Evolutionary conservation across 140 eudicot genomes (phyloP).

Genomic region (Cichorium intybus): DNA sequence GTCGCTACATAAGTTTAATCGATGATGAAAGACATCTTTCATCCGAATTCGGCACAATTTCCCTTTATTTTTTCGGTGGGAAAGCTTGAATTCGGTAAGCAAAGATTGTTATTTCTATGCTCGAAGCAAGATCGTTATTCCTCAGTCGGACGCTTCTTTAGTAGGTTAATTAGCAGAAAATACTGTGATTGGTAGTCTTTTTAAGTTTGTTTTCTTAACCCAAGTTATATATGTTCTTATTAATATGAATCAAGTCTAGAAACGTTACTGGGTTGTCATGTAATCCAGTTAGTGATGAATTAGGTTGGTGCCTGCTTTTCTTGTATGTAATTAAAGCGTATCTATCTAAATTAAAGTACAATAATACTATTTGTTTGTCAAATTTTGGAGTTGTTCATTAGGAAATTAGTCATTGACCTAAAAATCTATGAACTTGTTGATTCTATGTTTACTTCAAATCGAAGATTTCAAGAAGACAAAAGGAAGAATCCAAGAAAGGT

Average conservation of each 20-base stretch:
- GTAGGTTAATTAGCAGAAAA: not conserved
- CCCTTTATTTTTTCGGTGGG: slow-evolving; percentile 31
- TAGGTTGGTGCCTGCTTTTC: not conserved
- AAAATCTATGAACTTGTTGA: no score
- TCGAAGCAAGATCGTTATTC: not conserved
- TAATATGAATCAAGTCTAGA: not conserved
- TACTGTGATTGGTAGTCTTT: not conserved
- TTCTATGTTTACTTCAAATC: not conserved
- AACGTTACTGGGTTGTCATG: slow-evolving; percentile 9
- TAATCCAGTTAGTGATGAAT: slow-evolving; percentile 11
- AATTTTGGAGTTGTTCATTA: not conserved
- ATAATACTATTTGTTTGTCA: not conserved
- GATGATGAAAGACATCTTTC: slow-evolving; percentile 6
- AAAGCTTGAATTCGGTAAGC: slow-evolving; percentile 3
- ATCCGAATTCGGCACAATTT: not conserved
- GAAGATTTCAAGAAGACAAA: not conserved
- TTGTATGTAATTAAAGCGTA: slow-evolving; percentile 7
- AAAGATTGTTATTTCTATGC: slow-evolving; percentile 1
- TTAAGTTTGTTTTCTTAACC: not conserved
- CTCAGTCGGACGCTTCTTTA: not conserved
- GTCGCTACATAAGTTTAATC: not conserved
- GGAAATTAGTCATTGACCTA: no score
- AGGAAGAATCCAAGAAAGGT: slow-evolving; percentile 20
- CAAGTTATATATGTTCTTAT: not conserved
- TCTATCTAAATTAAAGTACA: not conserved